A percentile compares a stretch with the other conserved stretches of the same genome.
Evolutionary conservation across 495 filamentous ascomycete genomes (phyloP).

Genomic region (Antarctomyces pellizariae): DNA sequence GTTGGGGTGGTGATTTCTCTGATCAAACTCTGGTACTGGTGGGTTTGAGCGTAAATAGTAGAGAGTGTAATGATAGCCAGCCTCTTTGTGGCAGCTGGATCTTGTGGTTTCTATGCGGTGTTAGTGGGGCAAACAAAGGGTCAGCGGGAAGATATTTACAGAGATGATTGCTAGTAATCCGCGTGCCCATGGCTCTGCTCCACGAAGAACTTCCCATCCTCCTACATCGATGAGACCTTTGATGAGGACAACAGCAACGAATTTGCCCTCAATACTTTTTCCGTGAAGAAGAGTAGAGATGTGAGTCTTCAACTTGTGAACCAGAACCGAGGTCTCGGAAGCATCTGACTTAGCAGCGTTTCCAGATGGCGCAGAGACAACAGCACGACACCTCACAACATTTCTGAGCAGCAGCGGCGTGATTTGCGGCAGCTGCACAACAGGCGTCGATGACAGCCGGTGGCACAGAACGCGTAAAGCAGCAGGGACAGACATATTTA

Average conservation of each 20-base stretch:
- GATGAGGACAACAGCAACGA: conserved; percentile 49
- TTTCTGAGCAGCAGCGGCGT: conserved; percentile 35
- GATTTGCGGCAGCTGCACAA: conserved; percentile 36
- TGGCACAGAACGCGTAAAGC: conserved; percentile 41
- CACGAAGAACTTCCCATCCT: conserved; percentile 52
- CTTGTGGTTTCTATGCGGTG: conserved; percentile 36
- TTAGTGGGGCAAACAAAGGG: conserved; percentile 2
- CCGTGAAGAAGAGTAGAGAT: conserved; percentile 54
- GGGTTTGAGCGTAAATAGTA: conserved; percentile 59
- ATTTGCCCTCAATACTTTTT: conserved; percentile 44
- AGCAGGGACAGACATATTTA: conserved; percentile 13
- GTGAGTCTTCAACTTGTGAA: conserved; percentile 61
- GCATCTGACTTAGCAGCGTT: conserved; percentile 23
- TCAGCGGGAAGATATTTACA: conserved; percentile 18
- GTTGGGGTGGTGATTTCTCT: conserved; percentile 72
- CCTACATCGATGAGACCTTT: conserved; percentile 65
- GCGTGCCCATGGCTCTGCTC: conserved; percentile 45
- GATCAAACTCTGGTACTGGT: conserved; percentile 58
- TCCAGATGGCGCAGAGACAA: conserved; percentile 25
- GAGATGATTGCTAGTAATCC: conserved; percentile 44
- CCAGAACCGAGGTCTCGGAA: conserved; percentile 34
- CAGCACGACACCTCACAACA: conserved; percentile 32
- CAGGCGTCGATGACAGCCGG: conserved; percentile 37
- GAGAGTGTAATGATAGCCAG: conserved; percentile 52
- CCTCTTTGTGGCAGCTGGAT: conserved; percentile 46